Evolutionary conservation across 2,329 filamentous ascomycete species (phyloP).

Genomic region (Colletotrichum euphorbiae): DNA sequence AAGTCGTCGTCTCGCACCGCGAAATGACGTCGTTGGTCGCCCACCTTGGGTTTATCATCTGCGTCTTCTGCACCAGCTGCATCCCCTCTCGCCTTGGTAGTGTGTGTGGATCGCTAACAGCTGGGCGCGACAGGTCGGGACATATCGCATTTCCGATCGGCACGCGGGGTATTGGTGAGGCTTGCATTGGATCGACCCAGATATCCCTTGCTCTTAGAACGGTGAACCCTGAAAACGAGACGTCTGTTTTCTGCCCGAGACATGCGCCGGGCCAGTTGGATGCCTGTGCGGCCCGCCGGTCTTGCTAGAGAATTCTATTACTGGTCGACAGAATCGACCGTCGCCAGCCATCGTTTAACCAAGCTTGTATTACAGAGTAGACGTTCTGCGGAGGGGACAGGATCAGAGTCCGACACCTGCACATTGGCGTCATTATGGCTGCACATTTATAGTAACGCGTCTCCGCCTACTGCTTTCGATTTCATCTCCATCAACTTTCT

Average conservation of each 20-base stretch:
- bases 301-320: slow-evolving; percentile 30
- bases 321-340: slow-evolving; percentile 33
- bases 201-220: slow-evolving; percentile 36
- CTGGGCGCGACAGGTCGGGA: slow-evolving; percentile 19
- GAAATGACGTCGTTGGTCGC: slow-evolving; percentile 33
- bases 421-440: slow-evolving; percentile 18
- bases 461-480: slow-evolving; percentile 18
- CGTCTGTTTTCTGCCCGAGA: slow-evolving; percentile 30
- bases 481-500: neutral
- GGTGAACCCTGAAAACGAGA: slow-evolving; percentile 41
- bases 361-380: slow-evolving; percentile 14
- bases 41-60: slow-evolving; percentile 16
- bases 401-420: slow-evolving; percentile 10
- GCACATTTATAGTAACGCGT: slow-evolving; percentile 18
- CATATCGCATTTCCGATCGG: slow-evolving; percentile 36
- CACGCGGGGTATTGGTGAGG: slow-evolving; percentile 38
- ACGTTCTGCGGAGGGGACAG: slow-evolving; percentile 18
- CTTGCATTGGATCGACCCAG: slow-evolving; percentile 39
- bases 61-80: slow-evolving; percentile 24
- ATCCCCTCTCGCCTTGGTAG: slow-evolving; percentile 17
- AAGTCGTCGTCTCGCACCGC: slow-evolving; percentile 10
- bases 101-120: slow-evolving; percentile 35
- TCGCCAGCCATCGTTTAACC: slow-evolving; percentile 36
- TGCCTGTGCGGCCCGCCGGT: slow-evolving; percentile 39
- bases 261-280: slow-evolving; percentile 36